Conservation (phyloP, 1,139 yeast genomes). For the Magnusiomyces paraingens region DNA sequence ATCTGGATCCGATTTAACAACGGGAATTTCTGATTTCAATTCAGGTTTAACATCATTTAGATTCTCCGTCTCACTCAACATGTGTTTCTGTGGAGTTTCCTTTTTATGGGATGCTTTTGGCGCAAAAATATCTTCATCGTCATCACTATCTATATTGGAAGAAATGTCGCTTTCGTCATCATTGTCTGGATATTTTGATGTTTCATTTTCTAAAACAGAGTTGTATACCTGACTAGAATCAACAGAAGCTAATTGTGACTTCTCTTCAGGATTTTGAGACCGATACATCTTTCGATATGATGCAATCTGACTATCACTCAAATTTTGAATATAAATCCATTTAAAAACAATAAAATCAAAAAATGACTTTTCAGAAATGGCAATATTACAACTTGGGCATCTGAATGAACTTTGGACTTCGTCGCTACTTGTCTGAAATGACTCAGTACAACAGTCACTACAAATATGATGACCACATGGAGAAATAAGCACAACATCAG, state of each 20-base stretch:
- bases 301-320: conserved; percentile 21
- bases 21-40: neutral
- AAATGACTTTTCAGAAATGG: conserved; percentile 18
- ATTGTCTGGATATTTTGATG: neutral
- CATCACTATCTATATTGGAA: conserved; percentile 5
- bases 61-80: neutral
- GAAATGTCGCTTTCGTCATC: neutral
- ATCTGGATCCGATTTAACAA: neutral
- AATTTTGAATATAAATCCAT: conserved; percentile 20
- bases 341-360: conserved; percentile 26
- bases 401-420: conserved; percentile 17
- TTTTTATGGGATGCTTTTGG: neutral
- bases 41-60: neutral
- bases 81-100: neutral
- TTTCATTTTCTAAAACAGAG: neutral
- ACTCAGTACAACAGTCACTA: conserved; percentile 26
- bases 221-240: conserved; percentile 1
- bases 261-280: neutral
- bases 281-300: conserved; percentile 12
- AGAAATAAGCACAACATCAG: conserved; percentile 33
- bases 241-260: neutral
- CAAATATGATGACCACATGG: conserved; percentile 34
- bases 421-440: conserved; percentile 16
- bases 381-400: conserved; percentile 24
- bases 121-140: conserved; percentile 1